Base-by-base conservation (phyloP, 805 yeast species). In the Zygotorulaspora chibaensis region DNA sequence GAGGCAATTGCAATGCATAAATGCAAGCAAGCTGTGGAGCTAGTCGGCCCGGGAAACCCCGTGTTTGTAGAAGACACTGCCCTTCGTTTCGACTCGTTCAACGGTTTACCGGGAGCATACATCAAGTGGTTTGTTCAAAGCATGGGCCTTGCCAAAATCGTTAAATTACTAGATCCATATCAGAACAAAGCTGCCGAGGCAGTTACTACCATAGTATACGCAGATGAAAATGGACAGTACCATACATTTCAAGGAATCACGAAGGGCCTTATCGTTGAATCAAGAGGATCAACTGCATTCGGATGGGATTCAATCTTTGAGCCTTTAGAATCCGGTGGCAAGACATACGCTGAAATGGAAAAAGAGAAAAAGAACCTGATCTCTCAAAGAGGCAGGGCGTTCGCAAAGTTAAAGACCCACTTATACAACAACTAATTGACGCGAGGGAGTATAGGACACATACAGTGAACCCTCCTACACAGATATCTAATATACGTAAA, bases 1-100 rank as follows among this genome's bases (percentile, higher is more conserved):
- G 83, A 82, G 35, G 86, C 85, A 44, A 91, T 93, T 35, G 85
- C 96, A 0, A 73, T 72, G 37, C 87, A 81, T 59, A 93, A 93
- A 64, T 87, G 95, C 46, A 68, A 55, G 25, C 67, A 73, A 57
- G 74, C 81, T 10, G 96, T 96, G 2, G 84, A 91, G 5, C 59
- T 65, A 10, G 61, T 77, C 8, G 67, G 79, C 3, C 62, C 72
- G 2, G 93, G 95, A 6, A 50, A 45, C 0, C 91, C 98, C 0
- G 97, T 88, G 0, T 73, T 93, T 46, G 96, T 90, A 2, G 99
- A 93, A 62, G 99, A 93, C 59, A 93, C 99, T 0, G 90, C 96
- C 41, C 75, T 93, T 33, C 87, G 84, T 3, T 93, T 85, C 66
- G 76, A 76, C 40, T 96, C 95, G 1, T 74, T 84, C 60, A 81